Base-by-base conservation (phyloP, 1,139 yeast genomes). In the Pichia sp. region DNA sequence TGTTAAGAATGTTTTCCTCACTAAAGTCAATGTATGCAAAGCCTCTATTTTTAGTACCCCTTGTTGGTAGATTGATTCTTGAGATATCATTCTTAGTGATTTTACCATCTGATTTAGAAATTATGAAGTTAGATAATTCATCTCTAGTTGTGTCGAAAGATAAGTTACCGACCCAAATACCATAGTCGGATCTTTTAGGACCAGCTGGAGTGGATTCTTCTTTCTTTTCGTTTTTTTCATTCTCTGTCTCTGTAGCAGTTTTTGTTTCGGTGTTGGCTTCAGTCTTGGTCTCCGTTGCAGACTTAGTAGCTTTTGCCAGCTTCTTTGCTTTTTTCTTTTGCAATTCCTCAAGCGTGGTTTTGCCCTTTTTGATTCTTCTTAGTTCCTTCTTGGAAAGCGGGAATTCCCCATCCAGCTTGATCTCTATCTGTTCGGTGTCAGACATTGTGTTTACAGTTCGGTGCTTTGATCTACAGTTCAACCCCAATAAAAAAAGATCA, bases 161-260 rank as follows among this genome's bases (percentile, higher is more conserved):
- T 56, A 94, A 68, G 64, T 92, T 94, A 43, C 98, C 98, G 42
- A 92, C 77, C 98, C 98, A 92, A 25, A 89, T 94, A 42, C 95
- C 95, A 59, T 70, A 80, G 48, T 74, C 77, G 3, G 83, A 74
- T 56, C 73, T 74, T 57, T 64, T 69, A 29, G 43, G 30, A 11
- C 30, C 29, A 3, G 35, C 9, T 1, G 38, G 12, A 7, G 39
- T 34, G 11, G 47, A 22, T 7, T 34, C 18, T 20, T 27, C 42
- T 13, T 42, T 26, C 12, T 37, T 26, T 23, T 32, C 37, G 15
- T 29, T 32, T 20, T 27, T 27, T 9, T 27, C 30, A 27, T 25
- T 25, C 9, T 25, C 9, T 9, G 36, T 35, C 9, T 42, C 24
- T 3, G 38, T 16, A 7, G 22, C 2, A 18, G 36, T 9, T 32